phyloP scores from a whole-genome alignment of 768 basidiomycete genomes.

The Auricularia sp. region DNA sequence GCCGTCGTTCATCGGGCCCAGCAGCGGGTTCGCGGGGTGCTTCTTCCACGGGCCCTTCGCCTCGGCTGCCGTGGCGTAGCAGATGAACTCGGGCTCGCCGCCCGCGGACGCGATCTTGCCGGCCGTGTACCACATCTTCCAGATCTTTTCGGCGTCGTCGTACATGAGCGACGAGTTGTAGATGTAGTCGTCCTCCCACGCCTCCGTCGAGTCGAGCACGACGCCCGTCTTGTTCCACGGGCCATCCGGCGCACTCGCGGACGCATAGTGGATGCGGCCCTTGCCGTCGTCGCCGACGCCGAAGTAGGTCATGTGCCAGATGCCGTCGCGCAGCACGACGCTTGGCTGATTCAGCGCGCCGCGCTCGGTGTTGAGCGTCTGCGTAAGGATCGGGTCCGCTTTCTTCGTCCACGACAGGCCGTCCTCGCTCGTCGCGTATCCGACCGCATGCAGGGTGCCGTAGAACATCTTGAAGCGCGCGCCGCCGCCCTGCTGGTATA shows the following conservation, averaged over 20 bases:
- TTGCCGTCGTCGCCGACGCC: not conserved
- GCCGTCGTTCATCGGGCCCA: not conserved
- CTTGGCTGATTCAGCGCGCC: not conserved
- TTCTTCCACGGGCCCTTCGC: not conserved
- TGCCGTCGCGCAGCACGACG: not conserved
- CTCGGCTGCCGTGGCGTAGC: not conserved
- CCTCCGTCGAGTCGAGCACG: not conserved
- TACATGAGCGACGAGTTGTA: not conserved
- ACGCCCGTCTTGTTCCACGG: not conserved
- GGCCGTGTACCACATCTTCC: slow-evolving; percentile 2
- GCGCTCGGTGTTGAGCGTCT: not conserved
- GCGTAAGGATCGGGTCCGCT: not conserved
- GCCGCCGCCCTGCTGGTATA: not conserved
- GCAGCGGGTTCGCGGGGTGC: not conserved
- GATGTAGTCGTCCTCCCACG: slow-evolving; percentile 1
- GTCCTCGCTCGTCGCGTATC: slow-evolving; percentile 1
- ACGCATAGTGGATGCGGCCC: not conserved
- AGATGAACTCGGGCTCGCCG: slow-evolving; percentile 1
- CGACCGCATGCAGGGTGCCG: not conserved
- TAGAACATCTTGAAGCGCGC: not conserved
- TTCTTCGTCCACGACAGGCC: not conserved
- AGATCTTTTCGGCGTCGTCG: not conserved
- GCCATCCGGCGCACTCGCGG: not conserved
- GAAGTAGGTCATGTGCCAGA: slow-evolving; percentile 2
- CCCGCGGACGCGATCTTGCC: not conserved